Evolutionary conservation across 2,329 filamentous ascomycete species (phyloP), one percentile per base, ranked within the genome.

Genomic region (Fusarium sp.): DNA sequence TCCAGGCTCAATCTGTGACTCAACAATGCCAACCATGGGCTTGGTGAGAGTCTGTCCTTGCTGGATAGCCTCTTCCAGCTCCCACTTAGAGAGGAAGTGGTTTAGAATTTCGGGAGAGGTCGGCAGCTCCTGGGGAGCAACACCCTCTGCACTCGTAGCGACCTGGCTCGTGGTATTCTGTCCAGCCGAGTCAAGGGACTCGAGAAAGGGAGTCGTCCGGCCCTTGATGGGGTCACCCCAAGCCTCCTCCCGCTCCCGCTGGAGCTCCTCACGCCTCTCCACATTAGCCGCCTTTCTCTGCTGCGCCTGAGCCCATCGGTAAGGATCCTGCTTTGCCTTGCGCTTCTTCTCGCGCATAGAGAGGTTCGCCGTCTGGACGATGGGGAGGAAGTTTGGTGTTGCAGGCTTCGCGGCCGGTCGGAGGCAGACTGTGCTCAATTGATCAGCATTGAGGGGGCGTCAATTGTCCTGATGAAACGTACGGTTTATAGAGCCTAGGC

Each of bases 281-380:
- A 96, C 82, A 81, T 98, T 97, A 75, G 93, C 94, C 13, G 93
- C 91, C 83, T 96, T 97, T 72, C 94, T 92, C 81, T 95, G 94
- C 79, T 93, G 90, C 35, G 94, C 92, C 83, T 97, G 94, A 4
- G 93, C 93, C 83, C 93, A 90, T 69, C 92, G 88, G 81, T 97
- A 98, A 1, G 95, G 95, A 78, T 98, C 95, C 80, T 91, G 90
- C 81, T 93, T 91, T 69, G 89, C 89, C 72, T 89, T 88, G 69
- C 90, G 88, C 81, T 91, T 91, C 84, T 90, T 90, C 75, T 93
- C 89, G 75, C 90, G 87, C 61, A 85, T 84, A 43, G 91, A 90
- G 24, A 92, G 81, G 76, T 90, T 90, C 59, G 93, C 92, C 72
- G 90, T 90, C 76, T 94, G 91, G 76, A 89, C 84, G 81, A 92